Conservation (phyloP, 1,284 basidiomycete species). For the Ceratobasidium sp. region DNA sequence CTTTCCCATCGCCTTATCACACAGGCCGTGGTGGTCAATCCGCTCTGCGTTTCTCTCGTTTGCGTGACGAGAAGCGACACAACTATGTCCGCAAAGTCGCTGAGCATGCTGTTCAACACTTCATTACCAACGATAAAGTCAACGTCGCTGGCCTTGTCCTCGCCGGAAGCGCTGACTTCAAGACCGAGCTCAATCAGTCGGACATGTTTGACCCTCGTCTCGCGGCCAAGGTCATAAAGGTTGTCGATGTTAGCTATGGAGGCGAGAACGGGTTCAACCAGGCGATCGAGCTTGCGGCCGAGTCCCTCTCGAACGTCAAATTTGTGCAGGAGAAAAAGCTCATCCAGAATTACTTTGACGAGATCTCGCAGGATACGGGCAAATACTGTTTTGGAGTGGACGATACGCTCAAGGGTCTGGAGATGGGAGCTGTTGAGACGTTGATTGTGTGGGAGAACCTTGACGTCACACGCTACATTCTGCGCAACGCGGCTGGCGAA, state of each 20-base stretch:
- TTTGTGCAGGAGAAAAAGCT: conserved; percentile 99
- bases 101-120: conserved; percentile 96
- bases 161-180: conserved; percentile 98
- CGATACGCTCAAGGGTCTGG: conserved; percentile 96
- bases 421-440: conserved; percentile 96
- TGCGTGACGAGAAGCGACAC: conserved; percentile 99
- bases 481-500: conserved; percentile 92
- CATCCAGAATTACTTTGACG: conserved; percentile 98
- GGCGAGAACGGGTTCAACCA: conserved; percentile 99
- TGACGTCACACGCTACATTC: conserved; percentile 84
- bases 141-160: conserved; percentile 98
- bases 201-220: conserved; percentile 96
- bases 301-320: conserved; percentile 97
- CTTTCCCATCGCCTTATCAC: not conserved
- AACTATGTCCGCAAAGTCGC: conserved; percentile 99
- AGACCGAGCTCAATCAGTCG: conserved; percentile 95
- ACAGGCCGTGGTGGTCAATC: conserved; percentile 97
- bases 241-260: conserved; percentile 98
- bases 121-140: conserved; percentile 98
- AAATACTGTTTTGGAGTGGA: conserved; percentile 99
- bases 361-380: conserved; percentile 97
- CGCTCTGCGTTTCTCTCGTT: conserved; percentile 98
- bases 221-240: conserved; percentile 91
- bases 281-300: conserved; percentile 96
- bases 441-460: conserved; percentile 99